Evolutionary conservation across 129 eudicot genomes (phyloP).

Genomic region (Flaveria linearis): DNA sequence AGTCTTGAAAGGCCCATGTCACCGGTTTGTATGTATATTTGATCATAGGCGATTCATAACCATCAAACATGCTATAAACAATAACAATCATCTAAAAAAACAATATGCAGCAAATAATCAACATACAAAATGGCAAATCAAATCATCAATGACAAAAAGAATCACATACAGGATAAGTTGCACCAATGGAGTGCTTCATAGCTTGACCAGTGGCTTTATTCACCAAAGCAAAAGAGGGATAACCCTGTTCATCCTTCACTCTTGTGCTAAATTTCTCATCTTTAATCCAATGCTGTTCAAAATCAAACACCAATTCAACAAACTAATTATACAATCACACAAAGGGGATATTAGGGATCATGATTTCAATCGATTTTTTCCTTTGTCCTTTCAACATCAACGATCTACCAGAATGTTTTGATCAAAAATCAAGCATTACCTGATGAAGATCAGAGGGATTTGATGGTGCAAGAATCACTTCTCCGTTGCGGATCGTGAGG

Average conservation of each 20-base stretch:
- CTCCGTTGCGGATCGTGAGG: constrained; percentile 52
- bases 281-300: constrained; percentile 77
- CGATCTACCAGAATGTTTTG: background rate
- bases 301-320: background rate
- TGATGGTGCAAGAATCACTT: constrained; percentile 55
- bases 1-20: background rate
- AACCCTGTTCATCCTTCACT: constrained; percentile 82
- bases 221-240: constrained; percentile 68
- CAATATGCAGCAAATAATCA: background rate
- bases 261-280: constrained; percentile 70
- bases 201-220: constrained; percentile 82
- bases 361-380: background rate
- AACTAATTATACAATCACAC: background rate
- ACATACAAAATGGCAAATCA: no score
- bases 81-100: background rate
- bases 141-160: background rate
- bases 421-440: constrained; percentile 20
- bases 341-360: background rate
- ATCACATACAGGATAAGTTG: constrained; percentile 68
- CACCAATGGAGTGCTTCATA: constrained; percentile 76
- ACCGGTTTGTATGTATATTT: background rate
- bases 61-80: background rate
- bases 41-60: background rate
- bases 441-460: constrained; percentile 59
- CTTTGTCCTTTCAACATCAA: no score